Evolutionary conservation across 2,329 filamentous ascomycete genomes (phyloP).

Genomic region (Fusarium solani-melongenae): DNA sequence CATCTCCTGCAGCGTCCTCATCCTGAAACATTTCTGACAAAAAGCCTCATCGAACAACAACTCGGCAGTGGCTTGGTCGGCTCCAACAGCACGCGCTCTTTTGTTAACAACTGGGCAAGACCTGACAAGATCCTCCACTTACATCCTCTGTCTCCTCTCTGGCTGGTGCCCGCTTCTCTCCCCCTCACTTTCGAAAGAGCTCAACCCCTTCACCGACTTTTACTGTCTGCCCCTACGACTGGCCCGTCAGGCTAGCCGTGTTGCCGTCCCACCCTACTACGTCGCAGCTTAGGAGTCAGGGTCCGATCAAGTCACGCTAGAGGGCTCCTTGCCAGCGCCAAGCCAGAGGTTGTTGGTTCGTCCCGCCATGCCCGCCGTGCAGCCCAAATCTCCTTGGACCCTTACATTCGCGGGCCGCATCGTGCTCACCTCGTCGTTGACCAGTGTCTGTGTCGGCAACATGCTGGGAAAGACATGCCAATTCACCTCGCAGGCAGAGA

Average conservation of each 20-base stretch:
- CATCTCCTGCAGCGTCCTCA: constrained; percentile 1
- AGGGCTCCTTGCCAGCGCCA: constrained; percentile 23
- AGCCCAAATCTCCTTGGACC: constrained; percentile 5
- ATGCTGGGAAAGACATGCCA: background rate
- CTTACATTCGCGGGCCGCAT: constrained; percentile 8
- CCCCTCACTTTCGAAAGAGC: constrained; percentile 32
- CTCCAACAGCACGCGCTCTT: constrained; percentile 3
- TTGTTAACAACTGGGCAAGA: constrained; percentile 19
- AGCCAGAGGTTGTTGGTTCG: constrained; percentile 30
- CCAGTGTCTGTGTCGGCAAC: background rate
- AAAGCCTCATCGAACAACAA: constrained; percentile 19
- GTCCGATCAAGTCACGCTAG: constrained; percentile 38
- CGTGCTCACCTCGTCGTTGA: background rate
- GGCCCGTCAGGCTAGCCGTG: constrained; percentile 37
- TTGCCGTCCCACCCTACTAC: constrained; percentile 38
- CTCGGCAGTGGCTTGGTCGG: constrained; percentile 14
- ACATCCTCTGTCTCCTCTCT: constrained; percentile 22
- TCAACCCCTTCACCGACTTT: constrained; percentile 48
- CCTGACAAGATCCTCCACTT: constrained; percentile 34
- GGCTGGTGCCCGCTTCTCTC: constrained; percentile 35
- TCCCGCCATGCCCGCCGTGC: constrained; percentile 10
- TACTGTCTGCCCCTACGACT: constrained; percentile 38
- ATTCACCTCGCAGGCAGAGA: background rate
- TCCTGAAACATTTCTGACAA: constrained; percentile 24
- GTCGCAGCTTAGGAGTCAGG: constrained; percentile 40